Base-by-base conservation (phyloP, 164 flowering plant species). In the Pachysandra terminalis region DNA sequence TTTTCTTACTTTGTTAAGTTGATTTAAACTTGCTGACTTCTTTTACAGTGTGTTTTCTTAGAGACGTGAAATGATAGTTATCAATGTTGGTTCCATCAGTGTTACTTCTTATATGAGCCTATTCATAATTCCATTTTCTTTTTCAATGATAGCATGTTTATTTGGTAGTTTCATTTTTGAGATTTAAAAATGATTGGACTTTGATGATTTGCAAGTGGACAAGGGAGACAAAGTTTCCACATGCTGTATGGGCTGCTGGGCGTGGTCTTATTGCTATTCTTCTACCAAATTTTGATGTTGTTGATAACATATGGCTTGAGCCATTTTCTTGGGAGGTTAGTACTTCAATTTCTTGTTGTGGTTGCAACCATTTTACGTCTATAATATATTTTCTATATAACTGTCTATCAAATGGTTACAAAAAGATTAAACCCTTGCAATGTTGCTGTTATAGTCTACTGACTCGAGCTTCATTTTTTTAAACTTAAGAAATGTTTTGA, bases 221-320 rank as follows among this genome's bases (percentile, higher is more conserved):
- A 52, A 83, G 80, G 83, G 98, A 91, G 72, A 77, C 90, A 45
- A 91, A 91, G 80, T 83, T 84, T 40, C 96, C 98, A 23, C 97
- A 94, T 88, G 97, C 96, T 78, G 92, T 94, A 58, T 94, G 98
- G 98, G 97, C 97, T 59, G 93, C 98, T 81, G 98, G 98, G 66
- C 97, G 98, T 66, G 90, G 89, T 76, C 91, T 94, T 12, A 83
- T 83, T 82, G 87, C 97, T 59, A 79, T 78, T 76, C 86, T 94
- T 66, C 77, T 94, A 52, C 98, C 98, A 53, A 91, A 94, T 68
- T 94, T 90, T 78, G 98, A 91, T 79, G 80, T 74, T 65, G 96
- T 91, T 65, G 92, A 94, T 66, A 84, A 84, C 74, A 64, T 94
- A 54, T 94, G 98, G 98, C 90, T 94, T 75, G 98, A 94, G 73